phyloP scores from a whole-genome alignment of 257 asterid genomes.

The Lithospermum erythrorhizon region DNA sequence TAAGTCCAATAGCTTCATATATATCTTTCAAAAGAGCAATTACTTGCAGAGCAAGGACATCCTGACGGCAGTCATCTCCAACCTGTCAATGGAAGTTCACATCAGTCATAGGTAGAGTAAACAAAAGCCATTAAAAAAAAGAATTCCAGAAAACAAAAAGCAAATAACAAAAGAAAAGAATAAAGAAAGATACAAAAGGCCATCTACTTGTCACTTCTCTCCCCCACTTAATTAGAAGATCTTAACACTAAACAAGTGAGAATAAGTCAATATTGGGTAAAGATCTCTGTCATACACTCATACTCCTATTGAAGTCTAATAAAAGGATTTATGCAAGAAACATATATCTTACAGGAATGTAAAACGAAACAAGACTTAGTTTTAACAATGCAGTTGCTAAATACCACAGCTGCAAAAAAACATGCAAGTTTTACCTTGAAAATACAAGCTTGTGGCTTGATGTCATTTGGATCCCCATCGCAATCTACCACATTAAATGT shows the following conservation, averaged over 20 bases:
- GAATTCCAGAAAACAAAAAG: no score
- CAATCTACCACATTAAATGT: conserved; percentile 89
- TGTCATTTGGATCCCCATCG: conserved; percentile 65
- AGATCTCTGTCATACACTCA: not conserved
- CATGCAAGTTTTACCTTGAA: conserved; percentile 52
- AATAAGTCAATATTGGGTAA: not conserved
- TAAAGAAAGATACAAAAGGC: no score
- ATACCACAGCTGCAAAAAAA: not conserved
- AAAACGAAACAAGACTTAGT: not conserved
- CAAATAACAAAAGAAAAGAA: no score
- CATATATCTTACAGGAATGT: not conserved
- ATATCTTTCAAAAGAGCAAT: conserved; percentile 94
- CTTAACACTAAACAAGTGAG: no score
- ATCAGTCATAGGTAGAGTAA: conserved; percentile 8
- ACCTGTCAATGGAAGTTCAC: conserved; percentile 43
- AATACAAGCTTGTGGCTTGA: conserved; percentile 97
- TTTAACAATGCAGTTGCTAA: not conserved
- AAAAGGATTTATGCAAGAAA: not conserved
- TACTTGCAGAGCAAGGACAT: conserved; percentile 96
- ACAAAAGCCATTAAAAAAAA: no score
- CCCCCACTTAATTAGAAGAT: no score
- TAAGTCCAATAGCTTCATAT: conserved; percentile 78
- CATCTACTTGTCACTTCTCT: no score
- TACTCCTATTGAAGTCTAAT: not conserved
- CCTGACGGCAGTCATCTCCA: conserved; percentile 99